A percentile compares a stretch with the other conserved stretches of the same genome.
Evolutionary conservation across 441 rosid genomes (phyloP).

Genomic region (Iberis amara): DNA sequence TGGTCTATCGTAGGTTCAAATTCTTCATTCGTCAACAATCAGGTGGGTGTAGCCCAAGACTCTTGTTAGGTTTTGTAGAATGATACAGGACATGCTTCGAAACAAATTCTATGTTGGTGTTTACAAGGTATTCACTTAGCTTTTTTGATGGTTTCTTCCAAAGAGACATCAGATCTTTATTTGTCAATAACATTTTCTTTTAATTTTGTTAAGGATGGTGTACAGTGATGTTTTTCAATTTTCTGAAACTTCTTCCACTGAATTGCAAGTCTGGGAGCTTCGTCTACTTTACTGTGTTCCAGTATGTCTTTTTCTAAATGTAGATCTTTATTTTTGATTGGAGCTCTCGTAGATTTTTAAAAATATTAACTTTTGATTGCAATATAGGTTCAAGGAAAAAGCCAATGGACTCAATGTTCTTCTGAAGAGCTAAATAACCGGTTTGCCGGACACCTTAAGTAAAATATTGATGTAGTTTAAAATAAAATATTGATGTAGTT

Average conservation of each 20-base stretch:
- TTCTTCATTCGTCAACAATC: conserved; percentile 43
- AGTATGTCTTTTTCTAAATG: conserved; percentile 33
- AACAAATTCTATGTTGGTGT: conserved; percentile 92
- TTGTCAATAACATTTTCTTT: conserved; percentile 5
- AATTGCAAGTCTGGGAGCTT: conserved; percentile 77
- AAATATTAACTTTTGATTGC: neutral
- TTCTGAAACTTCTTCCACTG: conserved; percentile 47
- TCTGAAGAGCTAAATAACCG: conserved; percentile 30
- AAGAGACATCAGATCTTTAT: neutral
- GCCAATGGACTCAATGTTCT: conserved; percentile 64
- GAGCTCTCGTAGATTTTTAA: neutral
- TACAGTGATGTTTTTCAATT: conserved; percentile 56
- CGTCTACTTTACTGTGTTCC: conserved; percentile 71
- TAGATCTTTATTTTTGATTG: neutral
- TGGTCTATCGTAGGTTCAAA: conserved; percentile 48
- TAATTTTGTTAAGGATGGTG: conserved; percentile 46
- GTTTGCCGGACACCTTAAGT: no score
- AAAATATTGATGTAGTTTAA: no score
- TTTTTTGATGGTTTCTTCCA: neutral
- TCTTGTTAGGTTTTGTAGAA: conserved; percentile 77
- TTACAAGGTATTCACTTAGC: conserved; percentile 41
- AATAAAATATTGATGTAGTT: no score
- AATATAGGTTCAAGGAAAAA: conserved; percentile 70
- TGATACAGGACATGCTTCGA: conserved; percentile 96
- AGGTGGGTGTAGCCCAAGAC: conserved; percentile 55